Base-by-base conservation (phyloP, 768 basidiomycete genomes). In the Mrakia gelida region DNA sequence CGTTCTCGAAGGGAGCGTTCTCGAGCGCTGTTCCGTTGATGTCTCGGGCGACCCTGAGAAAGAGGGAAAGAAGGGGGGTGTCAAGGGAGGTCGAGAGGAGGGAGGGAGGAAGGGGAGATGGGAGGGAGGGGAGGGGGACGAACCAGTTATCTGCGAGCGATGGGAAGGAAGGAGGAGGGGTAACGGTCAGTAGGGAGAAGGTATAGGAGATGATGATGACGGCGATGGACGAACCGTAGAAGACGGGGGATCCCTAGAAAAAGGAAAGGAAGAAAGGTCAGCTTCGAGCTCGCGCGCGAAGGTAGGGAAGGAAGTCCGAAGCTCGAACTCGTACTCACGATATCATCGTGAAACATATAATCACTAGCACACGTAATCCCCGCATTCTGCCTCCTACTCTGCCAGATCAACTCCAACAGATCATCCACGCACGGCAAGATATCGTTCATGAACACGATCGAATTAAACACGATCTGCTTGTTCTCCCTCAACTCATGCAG, bases 371-470 rank as follows among this genome's bases (percentile, higher is more conserved):
- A 98, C 15, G 97, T 98, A 84, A 98, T 96, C 23, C 95, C 96
- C 1, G 97, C 97, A 84, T 97, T 98, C 85, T 98, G 95, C 76
- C 86, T 85, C 72, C 97, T 88, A 82, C 89, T 91, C 85, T 99
- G 97, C 92, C 91, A 98, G 83, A 99, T 95, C 82, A 99, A 90
- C 86, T 99, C 97, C 82, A 99, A 90, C 76, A 99, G 86, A 85
- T 99, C 97, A 84, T 99, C 97, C 54, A 97, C 90, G 85, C 97
- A 99, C 30, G 97, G 97, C 15, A 99, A 87, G 85, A 99, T 91
- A 85, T 99, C 97, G 88, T 99, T 99, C 95, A 98, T 98, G 88
- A 99, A 99, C 79, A 98, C 87, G 86, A 99, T 92, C 54, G 91
- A 90, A 86, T 99, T 96, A 81, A 98, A 99, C 81, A 93, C 91